Evolutionary conservation across 345 rosid genomes (phyloP), one percentile per base, ranked within the genome.

Genomic region (Passiflora organensis): DNA sequence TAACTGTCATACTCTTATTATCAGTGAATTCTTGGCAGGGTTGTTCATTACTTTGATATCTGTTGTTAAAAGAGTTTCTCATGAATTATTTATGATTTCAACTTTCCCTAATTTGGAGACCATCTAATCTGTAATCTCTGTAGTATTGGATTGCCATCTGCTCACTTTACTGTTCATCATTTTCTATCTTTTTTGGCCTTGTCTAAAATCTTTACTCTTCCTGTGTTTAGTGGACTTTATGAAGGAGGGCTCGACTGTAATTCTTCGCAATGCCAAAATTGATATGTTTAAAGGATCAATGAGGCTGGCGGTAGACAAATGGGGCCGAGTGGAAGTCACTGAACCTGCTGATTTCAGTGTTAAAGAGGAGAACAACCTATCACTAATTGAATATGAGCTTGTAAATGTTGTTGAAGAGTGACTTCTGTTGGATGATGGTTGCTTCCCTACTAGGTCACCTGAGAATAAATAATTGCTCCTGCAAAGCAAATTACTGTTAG

Each of bases 301-400:
- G 73, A 69, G 73, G 63, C 61, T 69, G 22, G 69, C 68, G 37
- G 68, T 63, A 56, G 73, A 69, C 60, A 69, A 58, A 41, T 63
- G 68, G 73, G 73, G 73, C 24, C 68, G 68, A 20, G 68, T 69
- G 42, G 68, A 69, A 56, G 61, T 61, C 28, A 68, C 80, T 1
- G 91, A 84, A 62, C 80, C 89, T 53, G 87, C 76, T 23, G 70
- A 67, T 67, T 83, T 83, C 72, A 73, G 62, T 1, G 90, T 86
- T 66, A 86, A 80, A 71, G 88, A 86, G 71, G 90, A 86, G 16
- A 86, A 76, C 67, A 86, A 83, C 73, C 76, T 86, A 55, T 86
- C 95, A 0, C 72, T 82, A 55, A 68, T 87, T 13, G 91, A 87
- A 64, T 84, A 81, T 51, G 95, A 87, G 56, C 80, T 80, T 10